phyloP scores from a whole-genome alignment of 2,329 filamentous ascomycete species.

The Claviceps fusiformis region DNA sequence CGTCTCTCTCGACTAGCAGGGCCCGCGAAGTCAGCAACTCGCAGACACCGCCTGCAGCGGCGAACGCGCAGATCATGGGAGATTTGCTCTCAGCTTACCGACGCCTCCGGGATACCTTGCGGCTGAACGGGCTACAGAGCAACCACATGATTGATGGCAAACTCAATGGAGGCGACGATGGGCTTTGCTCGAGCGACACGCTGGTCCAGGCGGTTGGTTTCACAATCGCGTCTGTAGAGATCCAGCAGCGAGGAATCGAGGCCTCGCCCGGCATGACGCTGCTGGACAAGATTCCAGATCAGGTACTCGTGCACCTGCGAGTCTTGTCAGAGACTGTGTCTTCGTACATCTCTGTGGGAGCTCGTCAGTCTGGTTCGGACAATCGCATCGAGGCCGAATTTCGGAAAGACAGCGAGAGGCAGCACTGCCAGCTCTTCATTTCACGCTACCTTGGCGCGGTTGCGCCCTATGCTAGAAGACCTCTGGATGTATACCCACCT shows the following conservation, averaged over 20 bases:
- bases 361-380: slow-evolving; percentile 45
- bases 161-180: slow-evolving; percentile 24
- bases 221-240: slow-evolving; percentile 80
- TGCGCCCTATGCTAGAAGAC: slow-evolving; percentile 11
- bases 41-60: neutral
- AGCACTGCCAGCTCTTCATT: slow-evolving; percentile 65
- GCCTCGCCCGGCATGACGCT: slow-evolving; percentile 60
- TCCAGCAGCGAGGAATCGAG: slow-evolving; percentile 76
- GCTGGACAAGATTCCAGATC: slow-evolving; percentile 71
- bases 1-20: slow-evolving; percentile 24
- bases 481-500: slow-evolving; percentile 36
- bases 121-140: slow-evolving; percentile 37
- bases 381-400: slow-evolving; percentile 55
- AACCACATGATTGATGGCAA: slow-evolving; percentile 20
- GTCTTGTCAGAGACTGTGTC: slow-evolving; percentile 79
- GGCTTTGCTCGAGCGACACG: slow-evolving; percentile 42
- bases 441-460: slow-evolving; percentile 34
- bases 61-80: slow-evolving; percentile 21
- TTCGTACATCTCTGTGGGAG: slow-evolving; percentile 69
- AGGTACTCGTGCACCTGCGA: slow-evolving; percentile 73
- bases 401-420: slow-evolving; percentile 51
- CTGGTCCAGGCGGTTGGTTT: slow-evolving; percentile 59
- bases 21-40: slow-evolving; percentile 13
- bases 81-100: slow-evolving; percentile 49
- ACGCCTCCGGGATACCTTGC: slow-evolving; percentile 44